Evolutionary conservation across 2,329 filamentous ascomycete species (phyloP).

Genomic region (Colletotrichum siamense): DNA sequence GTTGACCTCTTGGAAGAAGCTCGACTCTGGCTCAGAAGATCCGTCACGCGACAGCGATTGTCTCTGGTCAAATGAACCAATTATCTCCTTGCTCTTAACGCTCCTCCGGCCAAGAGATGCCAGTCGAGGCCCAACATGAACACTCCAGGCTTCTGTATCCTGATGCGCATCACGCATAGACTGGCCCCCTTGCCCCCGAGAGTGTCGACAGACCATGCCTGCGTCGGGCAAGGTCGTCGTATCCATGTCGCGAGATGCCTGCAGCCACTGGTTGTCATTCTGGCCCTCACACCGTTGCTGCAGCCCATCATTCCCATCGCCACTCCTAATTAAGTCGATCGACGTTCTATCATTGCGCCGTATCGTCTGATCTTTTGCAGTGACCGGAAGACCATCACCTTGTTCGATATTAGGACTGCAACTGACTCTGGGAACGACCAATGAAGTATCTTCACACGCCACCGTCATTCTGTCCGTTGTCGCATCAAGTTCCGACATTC

Average conservation of each 20-base stretch:
- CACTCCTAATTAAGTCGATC: not conserved
- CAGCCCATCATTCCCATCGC: not conserved
- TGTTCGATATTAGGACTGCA: not conserved
- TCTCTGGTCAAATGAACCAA: constrained; percentile 38
- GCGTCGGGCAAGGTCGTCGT: not conserved
- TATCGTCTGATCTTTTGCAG: not conserved
- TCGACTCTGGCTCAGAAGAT: not conserved
- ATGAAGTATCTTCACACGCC: not conserved
- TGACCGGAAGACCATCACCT: not conserved
- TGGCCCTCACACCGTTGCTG: not conserved
- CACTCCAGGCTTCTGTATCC: not conserved
- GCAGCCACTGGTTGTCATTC: not conserved
- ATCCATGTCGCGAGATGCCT: not conserved
- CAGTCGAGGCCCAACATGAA: constrained; percentile 36
- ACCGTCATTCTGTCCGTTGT: not conserved
- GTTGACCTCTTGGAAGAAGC: not conserved
- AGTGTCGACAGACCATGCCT: too few relatives aligned
- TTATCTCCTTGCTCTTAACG: constrained; percentile 52
- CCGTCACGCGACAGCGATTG: not conserved
- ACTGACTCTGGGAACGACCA: not conserved
- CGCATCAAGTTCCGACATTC: not conserved
- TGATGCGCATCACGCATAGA: not conserved
- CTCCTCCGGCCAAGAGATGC: constrained; percentile 45
- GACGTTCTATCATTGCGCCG: not conserved
- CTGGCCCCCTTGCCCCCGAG: not conserved